Conservation (phyloP, 2,329 filamentous ascomycete species). For the Monilinia vaccinii-corymbosi region DNA sequence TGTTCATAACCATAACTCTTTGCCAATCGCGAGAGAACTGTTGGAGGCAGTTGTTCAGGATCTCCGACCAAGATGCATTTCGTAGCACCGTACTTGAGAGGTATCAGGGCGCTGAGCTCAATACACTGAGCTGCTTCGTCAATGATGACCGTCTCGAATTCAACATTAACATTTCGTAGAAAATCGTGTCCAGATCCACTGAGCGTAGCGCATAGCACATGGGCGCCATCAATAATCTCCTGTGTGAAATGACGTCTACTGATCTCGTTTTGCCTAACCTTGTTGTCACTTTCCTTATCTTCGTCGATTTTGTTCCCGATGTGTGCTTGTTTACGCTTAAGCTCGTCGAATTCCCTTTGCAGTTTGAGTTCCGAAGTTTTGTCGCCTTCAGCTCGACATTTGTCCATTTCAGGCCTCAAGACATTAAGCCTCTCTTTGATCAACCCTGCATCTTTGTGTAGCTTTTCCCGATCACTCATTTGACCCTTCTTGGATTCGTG, state of each 20-base stretch:
- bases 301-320: conserved; percentile 80
- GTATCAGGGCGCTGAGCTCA: conserved; percentile 90
- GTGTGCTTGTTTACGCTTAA: conserved; percentile 67
- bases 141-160: conserved; percentile 97
- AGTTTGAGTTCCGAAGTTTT: conserved; percentile 43
- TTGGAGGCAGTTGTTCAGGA: conserved; percentile 93
- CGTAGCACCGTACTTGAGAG: conserved; percentile 91
- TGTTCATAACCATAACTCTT: conserved; percentile 93
- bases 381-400: conserved; percentile 48
- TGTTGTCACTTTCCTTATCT: conserved; percentile 77
- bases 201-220: conserved; percentile 90
- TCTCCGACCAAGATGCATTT: conserved; percentile 97
- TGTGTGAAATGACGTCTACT: conserved; percentile 78
- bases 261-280: conserved; percentile 77
- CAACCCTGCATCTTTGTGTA: conserved; percentile 55
- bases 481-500: conserved; percentile 47
- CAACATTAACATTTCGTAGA: conserved; percentile 72
- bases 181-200: conserved; percentile 96
- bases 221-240: conserved; percentile 79
- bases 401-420: conserved; percentile 63
- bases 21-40: conserved; percentile 88
- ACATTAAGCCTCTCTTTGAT: conserved; percentile 68
- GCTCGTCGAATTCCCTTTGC: conserved; percentile 65
- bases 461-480: conserved; percentile 42
- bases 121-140: conserved; percentile 98